phyloP scores from a whole-genome alignment of 1,139 yeast species.

The Suhomyces panamericanus region DNA sequence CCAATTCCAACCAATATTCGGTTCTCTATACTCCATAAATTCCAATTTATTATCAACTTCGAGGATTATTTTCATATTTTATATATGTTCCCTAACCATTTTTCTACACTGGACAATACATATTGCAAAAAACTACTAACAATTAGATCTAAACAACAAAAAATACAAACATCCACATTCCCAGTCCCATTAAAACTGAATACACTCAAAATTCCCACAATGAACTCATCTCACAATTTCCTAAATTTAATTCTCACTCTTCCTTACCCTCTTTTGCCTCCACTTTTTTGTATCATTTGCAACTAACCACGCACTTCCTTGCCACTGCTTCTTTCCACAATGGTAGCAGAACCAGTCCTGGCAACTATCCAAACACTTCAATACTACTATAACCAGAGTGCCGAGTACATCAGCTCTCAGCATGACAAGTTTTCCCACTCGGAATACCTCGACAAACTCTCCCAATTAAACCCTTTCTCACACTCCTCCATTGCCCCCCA shows the following conservation, averaged over 20 bases:
- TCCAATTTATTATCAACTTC: no score
- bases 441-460: constrained; percentile 20
- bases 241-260: background rate
- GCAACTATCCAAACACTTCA: constrained; percentile 38
- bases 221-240: no score
- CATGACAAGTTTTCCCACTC: constrained; percentile 25
- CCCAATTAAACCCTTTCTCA: constrained; percentile 10
- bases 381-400: constrained; percentile 26
- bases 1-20: no score
- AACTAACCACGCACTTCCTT: background rate
- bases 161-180: background rate
- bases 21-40: no score
- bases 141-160: background rate
- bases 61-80: no score
- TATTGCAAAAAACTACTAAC: background rate
- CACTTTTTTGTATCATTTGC: constrained; percentile 1
- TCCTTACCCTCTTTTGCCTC: background rate
- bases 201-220: background rate
- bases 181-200: background rate
- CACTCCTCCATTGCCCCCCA: background rate
- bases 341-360: constrained; percentile 52
- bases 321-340: constrained; percentile 13
- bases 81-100: no score
- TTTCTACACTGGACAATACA: no score
- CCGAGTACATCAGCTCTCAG: constrained; percentile 27